Percentiles rank a stretch among this genome's conserved stretches.
Conservation (phyloP, 768 basidiomycete genomes). For the Dentipellis sp. region DNA sequence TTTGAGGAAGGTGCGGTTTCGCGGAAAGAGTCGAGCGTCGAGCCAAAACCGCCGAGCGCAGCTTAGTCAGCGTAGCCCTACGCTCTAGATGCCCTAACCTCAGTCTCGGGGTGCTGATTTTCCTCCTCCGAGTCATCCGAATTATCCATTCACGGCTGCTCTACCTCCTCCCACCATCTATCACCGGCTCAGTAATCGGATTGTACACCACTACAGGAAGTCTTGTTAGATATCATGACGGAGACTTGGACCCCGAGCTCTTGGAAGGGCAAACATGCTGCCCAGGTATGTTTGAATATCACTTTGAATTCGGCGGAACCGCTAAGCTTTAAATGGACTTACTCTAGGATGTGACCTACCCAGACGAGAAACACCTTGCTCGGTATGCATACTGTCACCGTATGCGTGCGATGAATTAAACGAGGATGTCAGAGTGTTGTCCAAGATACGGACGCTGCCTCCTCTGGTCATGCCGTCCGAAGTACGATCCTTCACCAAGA, state of each 20-base stretch:
- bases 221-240: not conserved
- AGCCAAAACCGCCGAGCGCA: not conserved
- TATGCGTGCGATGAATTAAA: not conserved
- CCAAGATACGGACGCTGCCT: slow-evolving; percentile 69
- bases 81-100: not conserved
- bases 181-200: too few species aligned
- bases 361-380: slow-evolving; percentile 49
- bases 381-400: slow-evolving; percentile 29
- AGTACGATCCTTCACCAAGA: slow-evolving; percentile 35
- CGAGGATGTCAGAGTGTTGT: slow-evolving; percentile 47
- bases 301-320: too few species aligned
- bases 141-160: too few species aligned
- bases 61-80: not conserved
- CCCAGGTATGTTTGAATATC: not conserved
- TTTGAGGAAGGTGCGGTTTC: not conserved
- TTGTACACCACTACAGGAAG: not conserved
- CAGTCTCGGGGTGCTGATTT: not conserved
- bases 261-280: not conserved
- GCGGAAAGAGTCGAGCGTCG: not conserved
- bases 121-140: not conserved
- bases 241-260: not conserved
- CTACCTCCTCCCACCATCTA: too few species aligned
- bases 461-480: slow-evolving; percentile 91
- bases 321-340: not conserved
- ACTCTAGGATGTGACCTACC: slow-evolving; percentile 59